These are phyloP conservation scores for Cladosporium sp. DNA, from an alignment of 2,329 filamentous ascomycete genomes.

Conservation along the genomic window DNA sequence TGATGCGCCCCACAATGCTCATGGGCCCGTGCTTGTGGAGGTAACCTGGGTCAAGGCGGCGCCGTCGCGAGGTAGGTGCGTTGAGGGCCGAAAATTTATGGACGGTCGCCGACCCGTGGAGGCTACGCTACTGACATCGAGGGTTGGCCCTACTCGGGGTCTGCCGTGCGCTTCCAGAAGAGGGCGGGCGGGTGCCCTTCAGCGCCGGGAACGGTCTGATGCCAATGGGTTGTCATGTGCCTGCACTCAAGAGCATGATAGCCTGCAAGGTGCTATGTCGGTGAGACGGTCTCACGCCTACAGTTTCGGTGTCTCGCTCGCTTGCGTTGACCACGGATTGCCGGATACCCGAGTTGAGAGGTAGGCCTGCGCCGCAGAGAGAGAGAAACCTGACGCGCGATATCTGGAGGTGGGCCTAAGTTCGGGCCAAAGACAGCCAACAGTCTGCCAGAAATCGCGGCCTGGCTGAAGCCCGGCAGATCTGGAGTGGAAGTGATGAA, in stretches of 20 bases:
- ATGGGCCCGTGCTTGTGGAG: slow-evolving; percentile 10
- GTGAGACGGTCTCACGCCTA: too few relatives aligned
- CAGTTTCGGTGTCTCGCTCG: too few relatives aligned
- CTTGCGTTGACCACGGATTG: neutral
- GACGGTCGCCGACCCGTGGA: neutral
- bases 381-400: neutral
- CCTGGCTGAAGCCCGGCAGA: slow-evolving; percentile 9
- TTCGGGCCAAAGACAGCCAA: slow-evolving; percentile 3
- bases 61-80: slow-evolving; percentile 7
- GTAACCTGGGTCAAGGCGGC: slow-evolving; percentile 1
- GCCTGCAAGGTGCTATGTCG: too few relatives aligned
- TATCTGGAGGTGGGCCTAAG: slow-evolving; percentile 6
- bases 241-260: too few relatives aligned
- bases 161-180: neutral
- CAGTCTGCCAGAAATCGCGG: neutral
- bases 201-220: too few relatives aligned
- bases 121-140: too few relatives aligned
- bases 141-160: slow-evolving; percentile 3
- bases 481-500: neutral
- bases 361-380: neutral
- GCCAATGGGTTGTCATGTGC: too few relatives aligned
- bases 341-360: slow-evolving; percentile 2
- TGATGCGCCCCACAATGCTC: slow-evolving; percentile 5
- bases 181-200: too few relatives aligned
- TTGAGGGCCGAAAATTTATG: slow-evolving; percentile 7